These are phyloP conservation scores for Yamadazyma oceani DNA, from an alignment of 1,139 yeast species.

Conservation along the genomic window DNA sequence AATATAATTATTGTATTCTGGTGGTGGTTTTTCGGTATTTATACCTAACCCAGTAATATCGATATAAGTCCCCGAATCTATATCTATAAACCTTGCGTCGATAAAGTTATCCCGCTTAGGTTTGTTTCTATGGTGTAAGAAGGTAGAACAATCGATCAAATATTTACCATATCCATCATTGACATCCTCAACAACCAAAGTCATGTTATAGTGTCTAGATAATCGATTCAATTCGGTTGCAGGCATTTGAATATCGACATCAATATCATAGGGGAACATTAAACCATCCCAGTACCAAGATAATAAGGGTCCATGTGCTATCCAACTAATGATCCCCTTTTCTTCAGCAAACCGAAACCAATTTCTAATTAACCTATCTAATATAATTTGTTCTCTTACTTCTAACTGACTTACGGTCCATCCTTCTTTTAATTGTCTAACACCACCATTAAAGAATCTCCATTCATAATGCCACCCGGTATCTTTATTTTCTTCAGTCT, in stretches of 20 bases:
- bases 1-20: constrained; percentile 25
- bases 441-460: constrained; percentile 38
- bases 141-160: constrained; percentile 34
- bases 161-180: constrained; percentile 35
- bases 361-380: constrained; percentile 32
- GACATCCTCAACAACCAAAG: constrained; percentile 32
- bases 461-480: constrained; percentile 44
- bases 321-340: constrained; percentile 42
- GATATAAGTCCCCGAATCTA: constrained; percentile 38
- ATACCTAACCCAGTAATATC: constrained; percentile 39
- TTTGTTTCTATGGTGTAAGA: constrained; percentile 30
- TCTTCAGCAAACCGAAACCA: constrained; percentile 38
- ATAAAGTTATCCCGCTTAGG: constrained; percentile 34
- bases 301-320: constrained; percentile 53
- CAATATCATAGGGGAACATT: constrained; percentile 38
- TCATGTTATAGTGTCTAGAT: constrained; percentile 36
- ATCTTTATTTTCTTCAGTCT: constrained; percentile 28
- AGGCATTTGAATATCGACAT: constrained; percentile 41
- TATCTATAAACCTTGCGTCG: constrained; percentile 40
- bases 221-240: constrained; percentile 31
- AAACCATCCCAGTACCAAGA: constrained; percentile 43
- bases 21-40: constrained; percentile 31
- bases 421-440: constrained; percentile 28
- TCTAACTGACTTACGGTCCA: constrained; percentile 34
- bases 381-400: constrained; percentile 29